Evolutionary conservation across 805 yeast genomes (phyloP).

Genomic region (Torulaspora quercuum): DNA sequence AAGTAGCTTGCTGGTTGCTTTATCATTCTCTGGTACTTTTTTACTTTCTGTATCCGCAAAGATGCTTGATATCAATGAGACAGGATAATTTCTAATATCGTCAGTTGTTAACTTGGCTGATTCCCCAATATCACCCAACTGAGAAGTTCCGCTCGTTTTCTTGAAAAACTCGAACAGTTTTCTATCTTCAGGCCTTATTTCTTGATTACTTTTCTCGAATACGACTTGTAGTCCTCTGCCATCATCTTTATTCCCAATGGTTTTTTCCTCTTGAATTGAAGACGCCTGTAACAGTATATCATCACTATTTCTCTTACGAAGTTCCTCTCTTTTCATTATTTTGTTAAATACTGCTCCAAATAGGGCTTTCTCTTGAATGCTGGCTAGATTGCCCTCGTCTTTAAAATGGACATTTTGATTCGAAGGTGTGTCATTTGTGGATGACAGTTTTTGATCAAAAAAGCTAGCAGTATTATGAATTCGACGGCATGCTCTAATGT

Average conservation of each 20-base stretch:
- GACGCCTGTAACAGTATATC: slow-evolving; percentile 13
- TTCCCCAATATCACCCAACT: slow-evolving; percentile 13
- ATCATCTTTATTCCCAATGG: slow-evolving; percentile 2
- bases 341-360: slow-evolving; percentile 29
- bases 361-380: slow-evolving; percentile 28
- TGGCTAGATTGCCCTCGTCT: slow-evolving; percentile 20
- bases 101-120: slow-evolving; percentile 23
- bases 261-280: slow-evolving; percentile 1
- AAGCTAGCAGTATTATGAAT: not conserved
- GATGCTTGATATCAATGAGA: slow-evolving; percentile 22
- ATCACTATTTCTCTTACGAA: slow-evolving; percentile 14
- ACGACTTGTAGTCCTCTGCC: slow-evolving; percentile 22
- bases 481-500: slow-evolving; percentile 1
- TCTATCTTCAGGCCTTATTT: slow-evolving; percentile 14
- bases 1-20: slow-evolving; percentile 3
- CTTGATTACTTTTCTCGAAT: slow-evolving; percentile 20
- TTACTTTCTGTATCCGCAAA: slow-evolving; percentile 12
- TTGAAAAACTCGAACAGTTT: slow-evolving; percentile 21
- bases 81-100: slow-evolving; percentile 29
- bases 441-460: not conserved
- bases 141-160: slow-evolving; percentile 13
- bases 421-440: slow-evolving; percentile 1
- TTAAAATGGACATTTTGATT: slow-evolving; percentile 17
- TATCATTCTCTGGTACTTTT: slow-evolving; percentile 4
- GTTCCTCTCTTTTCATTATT: slow-evolving; percentile 26